Evolutionary conservation across 139 green algal species (phyloP), one percentile per base, ranked within the genome.

Genomic region (Spirogloea muscicola): DNA sequence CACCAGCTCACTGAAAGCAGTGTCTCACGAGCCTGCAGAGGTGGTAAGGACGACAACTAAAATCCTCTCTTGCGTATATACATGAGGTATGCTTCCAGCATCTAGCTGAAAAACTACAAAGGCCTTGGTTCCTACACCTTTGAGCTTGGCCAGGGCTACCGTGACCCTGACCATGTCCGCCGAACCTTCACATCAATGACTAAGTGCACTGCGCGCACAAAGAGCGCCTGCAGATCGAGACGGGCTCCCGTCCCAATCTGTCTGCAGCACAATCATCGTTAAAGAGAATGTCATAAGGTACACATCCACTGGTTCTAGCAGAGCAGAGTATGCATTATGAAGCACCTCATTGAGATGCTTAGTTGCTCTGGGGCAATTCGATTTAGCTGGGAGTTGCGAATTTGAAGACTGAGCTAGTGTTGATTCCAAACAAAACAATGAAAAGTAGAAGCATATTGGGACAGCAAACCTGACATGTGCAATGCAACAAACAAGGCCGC

Each of bases 191-290:
- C 69, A 40, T 77, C 33, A 29, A 77, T 38, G 2, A 77, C n/a
- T 27, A 77, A 42, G 40, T 77, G 69, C 16, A 77, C 69, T 1
- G 36, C 44, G 36, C 61, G 27, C 25, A 37, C 46, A 57, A 77
- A 55, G 38, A 77, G 37, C 27, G 37, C 37, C 69, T 77, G 31
- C 6, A 77, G 58, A 38, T 77, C 33, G 18, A 60, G 40, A 6
- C 69, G 58, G 21, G 58, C 69, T 37, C 39, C 69, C 21, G 33
- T 72, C 21, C 69, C 69, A 25, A 77, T 77, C 21, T 77, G 64
- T n/a, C 65, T 74, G 65, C 46, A 69, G 41, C 39, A 63, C 5
- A 55, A 55, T n/a, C 29, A 38, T 38, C 27, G 0, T 0, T 18
- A 10, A 64, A 64, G 31, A 9, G 10, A 10, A 16, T 16, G 31